Percentiles rank a stretch among this genome's conserved stretches.
Evolutionary conservation across 495 filamentous ascomycete species (phyloP).

Genomic region (Neurospora cerealis): DNA sequence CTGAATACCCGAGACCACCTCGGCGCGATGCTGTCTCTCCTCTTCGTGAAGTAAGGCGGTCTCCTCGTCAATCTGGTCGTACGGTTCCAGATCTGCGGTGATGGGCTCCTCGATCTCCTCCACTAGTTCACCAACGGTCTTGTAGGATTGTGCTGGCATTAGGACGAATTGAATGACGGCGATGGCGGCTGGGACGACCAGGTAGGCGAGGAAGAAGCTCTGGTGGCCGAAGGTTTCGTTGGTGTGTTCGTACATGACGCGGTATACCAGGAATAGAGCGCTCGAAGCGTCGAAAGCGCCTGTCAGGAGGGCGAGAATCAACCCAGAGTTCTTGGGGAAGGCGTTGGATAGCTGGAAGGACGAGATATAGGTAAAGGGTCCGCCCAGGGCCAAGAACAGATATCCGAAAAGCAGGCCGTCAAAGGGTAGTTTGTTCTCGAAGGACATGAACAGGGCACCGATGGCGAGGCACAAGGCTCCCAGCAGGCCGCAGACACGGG

Average conservation of each 20-base stretch:
- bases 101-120: conserved; percentile 50
- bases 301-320: conserved; percentile 76
- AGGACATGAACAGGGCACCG: conserved; percentile 63
- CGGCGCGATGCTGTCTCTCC: conserved; percentile 54
- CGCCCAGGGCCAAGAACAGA: conserved; percentile 71
- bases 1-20: conserved; percentile 62
- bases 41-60: conserved; percentile 52
- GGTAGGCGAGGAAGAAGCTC: conserved; percentile 68
- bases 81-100: conserved; percentile 11
- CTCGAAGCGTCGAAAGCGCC: conserved; percentile 86
- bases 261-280: conserved; percentile 80
- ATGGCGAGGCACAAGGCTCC: conserved; percentile 57
- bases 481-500: conserved; percentile 63
- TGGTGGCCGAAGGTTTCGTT: conserved; percentile 50
- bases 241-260: conserved; percentile 59
- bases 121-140: conserved; percentile 77
- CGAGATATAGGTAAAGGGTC: conserved; percentile 83
- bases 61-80: conserved; percentile 53
- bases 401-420: conserved; percentile 75
- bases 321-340: conserved; percentile 74
- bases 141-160: conserved; percentile 76
- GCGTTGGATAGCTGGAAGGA: conserved; percentile 91
- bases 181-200: conserved; percentile 65
- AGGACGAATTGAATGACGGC: conserved; percentile 57
- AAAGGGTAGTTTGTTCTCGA: conserved; percentile 51